Evolutionary conservation across 2,329 filamentous ascomycete species (phyloP).

Genomic region (Metarhizium album): DNA sequence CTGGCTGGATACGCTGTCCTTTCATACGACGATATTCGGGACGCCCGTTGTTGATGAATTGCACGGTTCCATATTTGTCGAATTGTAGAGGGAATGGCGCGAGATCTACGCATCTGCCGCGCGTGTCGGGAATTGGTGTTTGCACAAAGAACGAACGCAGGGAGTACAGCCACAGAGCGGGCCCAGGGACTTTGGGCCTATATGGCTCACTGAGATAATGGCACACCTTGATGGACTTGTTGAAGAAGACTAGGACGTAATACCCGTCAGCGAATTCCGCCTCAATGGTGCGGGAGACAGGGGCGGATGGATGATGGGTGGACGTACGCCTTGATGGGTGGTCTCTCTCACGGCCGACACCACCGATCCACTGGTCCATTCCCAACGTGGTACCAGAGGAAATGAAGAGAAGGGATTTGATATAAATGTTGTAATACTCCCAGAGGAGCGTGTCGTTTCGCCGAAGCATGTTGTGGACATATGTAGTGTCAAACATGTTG

Average conservation of each 20-base stretch:
- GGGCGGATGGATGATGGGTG: no score
- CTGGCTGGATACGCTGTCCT: constrained; percentile 22
- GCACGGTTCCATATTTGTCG: constrained; percentile 19
- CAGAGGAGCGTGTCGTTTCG: constrained; percentile 24
- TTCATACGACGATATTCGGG: constrained; percentile 20
- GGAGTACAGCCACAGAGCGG: constrained; percentile 10
- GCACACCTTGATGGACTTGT: constrained; percentile 25
- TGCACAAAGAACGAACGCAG: constrained; percentile 25
- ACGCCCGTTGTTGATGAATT: constrained; percentile 22
- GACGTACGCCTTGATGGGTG: constrained; percentile 16
- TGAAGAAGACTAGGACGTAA: constrained; percentile 25
- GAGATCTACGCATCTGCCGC: constrained; percentile 26
- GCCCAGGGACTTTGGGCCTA: constrained; percentile 15
- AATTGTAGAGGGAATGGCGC: constrained; percentile 31
- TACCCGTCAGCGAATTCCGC: not conserved
- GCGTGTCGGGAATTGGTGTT: constrained; percentile 21
- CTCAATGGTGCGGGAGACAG: no score
- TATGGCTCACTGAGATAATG: constrained; percentile 25
- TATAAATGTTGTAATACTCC: constrained; percentile 30
- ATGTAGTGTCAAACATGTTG: constrained; percentile 35
- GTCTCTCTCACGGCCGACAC: constrained; percentile 21
- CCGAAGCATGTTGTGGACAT: constrained; percentile 29
- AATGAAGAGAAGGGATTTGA: constrained; percentile 22
- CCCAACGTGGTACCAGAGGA: constrained; percentile 27
- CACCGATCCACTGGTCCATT: constrained; percentile 31